Evolutionary conservation across 352 stramenopile species (phyloP), one percentile per base, ranked within the genome.

Genomic region (Globisporangium recalcitrans): DNA sequence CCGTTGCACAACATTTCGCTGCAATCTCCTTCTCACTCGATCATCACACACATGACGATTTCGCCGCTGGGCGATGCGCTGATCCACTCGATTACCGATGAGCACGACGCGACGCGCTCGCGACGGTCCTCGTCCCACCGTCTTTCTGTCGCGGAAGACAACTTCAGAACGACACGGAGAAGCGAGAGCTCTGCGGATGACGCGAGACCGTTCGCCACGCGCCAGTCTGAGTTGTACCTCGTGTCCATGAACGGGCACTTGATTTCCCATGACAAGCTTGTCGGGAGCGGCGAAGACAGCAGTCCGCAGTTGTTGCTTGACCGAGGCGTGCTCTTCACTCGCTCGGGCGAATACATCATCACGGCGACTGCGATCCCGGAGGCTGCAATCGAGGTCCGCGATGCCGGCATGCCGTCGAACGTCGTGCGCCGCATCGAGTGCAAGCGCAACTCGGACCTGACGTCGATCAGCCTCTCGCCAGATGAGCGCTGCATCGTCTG

Each of bases 161-260:
- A 59, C n/a, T 59, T 58, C 38, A n/a, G 51, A 24, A 36, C 34
- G n/a, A 36, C 36, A 32, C 42, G 51, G n/a, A 65, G 48, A 22
- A 65, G 60, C 29, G 52, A 60, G 27, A 65, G 60, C 24, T 27
- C 1, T 7, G 58, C 38, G 14, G 58, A 32, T n/a, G 22, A 52
- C n/a, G 32, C 19, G 10, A 47, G 27, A 22, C 70, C 38, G 65
- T 64, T 81, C 85, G 51, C 91, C 82, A 65, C 67, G 31, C 70
- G 75, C 44, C 85, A 91, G 40, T 94, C 85, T 0, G 82, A 94
- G 48, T 63, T 94, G 49, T 88, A 87, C 38, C 58, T 92, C 19
- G 76, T 92, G 24, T 92, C 85, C n/a, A 87, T 94, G 57, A 94
- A 94, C 38, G 85, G 85, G 9, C 75, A 83, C 49, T 66, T 94